Percentiles rank a stretch among this genome's conserved stretches.
phyloP scores from a whole-genome alignment of 352 stramenopile species.

The Phytopythium sindhum region DNA sequence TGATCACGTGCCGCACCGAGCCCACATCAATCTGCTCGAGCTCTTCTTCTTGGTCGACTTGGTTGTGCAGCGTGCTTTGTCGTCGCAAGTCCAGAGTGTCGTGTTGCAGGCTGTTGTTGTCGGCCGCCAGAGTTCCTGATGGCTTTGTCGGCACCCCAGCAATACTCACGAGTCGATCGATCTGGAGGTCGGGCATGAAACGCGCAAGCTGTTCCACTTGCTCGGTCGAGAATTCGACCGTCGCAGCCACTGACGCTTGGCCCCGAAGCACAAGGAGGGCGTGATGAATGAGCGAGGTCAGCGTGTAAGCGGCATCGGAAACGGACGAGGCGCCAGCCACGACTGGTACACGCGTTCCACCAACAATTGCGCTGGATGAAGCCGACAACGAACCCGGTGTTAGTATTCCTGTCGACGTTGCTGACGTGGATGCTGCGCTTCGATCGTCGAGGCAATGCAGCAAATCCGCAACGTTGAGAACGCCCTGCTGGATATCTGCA shows the following conservation, averaged over 20 bases:
- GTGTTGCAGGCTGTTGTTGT: neutral
- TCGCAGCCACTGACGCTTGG: neutral
- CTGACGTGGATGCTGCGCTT: neutral
- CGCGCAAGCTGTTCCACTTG: conserved; percentile 30
- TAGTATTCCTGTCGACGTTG: neutral
- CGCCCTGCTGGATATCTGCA: conserved; percentile 48
- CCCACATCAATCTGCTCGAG: conserved; percentile 14
- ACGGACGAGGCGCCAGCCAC: neutral
- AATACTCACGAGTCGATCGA: conserved; percentile 3
- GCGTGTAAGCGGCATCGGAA: neutral
- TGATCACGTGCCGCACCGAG: conserved; percentile 28
- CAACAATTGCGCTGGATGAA: neutral
- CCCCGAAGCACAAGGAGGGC: conserved; percentile 7
- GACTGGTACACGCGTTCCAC: neutral
- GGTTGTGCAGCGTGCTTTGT: neutral
- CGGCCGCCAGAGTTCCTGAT: neutral
- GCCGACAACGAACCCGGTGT: neutral
- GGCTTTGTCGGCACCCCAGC: neutral
- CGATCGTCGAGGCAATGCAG: conserved; percentile 49
- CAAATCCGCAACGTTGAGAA: conserved; percentile 53
- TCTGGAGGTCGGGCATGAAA: conserved; percentile 28
- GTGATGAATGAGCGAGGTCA: neutral
- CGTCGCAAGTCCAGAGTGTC: neutral
- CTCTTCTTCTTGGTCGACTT: conserved; percentile 17
- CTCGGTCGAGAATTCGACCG: conserved; percentile 18